Evolutionary conservation across 306 rosid genomes (phyloP), one percentile per base, ranked within the genome.

Genomic region (Glycine latifolia): DNA sequence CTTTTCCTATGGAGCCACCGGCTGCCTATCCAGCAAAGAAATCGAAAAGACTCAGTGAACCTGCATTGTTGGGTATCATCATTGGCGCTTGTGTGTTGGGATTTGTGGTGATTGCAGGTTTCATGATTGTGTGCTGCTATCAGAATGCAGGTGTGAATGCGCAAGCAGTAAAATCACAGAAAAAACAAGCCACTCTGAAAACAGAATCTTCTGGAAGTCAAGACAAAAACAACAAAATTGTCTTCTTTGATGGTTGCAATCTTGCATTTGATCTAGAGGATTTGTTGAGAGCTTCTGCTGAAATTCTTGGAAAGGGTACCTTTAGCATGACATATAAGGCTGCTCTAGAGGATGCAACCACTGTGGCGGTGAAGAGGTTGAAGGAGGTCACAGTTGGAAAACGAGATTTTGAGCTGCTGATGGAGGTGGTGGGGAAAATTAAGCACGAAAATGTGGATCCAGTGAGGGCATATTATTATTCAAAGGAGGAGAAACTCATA

Each of bases 211-310:
- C 91, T 15, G 92, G 60, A 70, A 84, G 80, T 39, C 87, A 79
- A 67, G 90, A 88, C 75, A 89, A 86, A 62, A 85, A 85, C 71
- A 83, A 86, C 67, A 89, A 83, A 79, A 87, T 95, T 52, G 86
- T 86, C 50, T 95, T 95, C 86, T 91, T 93, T 77, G 94, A 89
- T 76, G 94, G 87, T 20, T 86, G 87, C 75, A 86, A 17, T 54
- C 87, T 93, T 61, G 93, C 96, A 58, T 95, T 95, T 80, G 96
- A 95, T 79, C 54, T 95, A 67, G 99, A 95, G 82, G 99, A 95
- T 76, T 81, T 95, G 84, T 76, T 93, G 92, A 89, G 97, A 55
- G 95, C 99, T 0, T 95, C 99, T 49, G 97, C 99, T n/a, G 98
- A 93, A 88, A 91, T 95, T 37, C 98, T 95, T 5, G 98, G 98